Percentiles rank a stretch among this genome's conserved stretches.
Conservation (phyloP, 1,284 basidiomycete genomes). For the Phellopilus nigrolimitatus region DNA sequence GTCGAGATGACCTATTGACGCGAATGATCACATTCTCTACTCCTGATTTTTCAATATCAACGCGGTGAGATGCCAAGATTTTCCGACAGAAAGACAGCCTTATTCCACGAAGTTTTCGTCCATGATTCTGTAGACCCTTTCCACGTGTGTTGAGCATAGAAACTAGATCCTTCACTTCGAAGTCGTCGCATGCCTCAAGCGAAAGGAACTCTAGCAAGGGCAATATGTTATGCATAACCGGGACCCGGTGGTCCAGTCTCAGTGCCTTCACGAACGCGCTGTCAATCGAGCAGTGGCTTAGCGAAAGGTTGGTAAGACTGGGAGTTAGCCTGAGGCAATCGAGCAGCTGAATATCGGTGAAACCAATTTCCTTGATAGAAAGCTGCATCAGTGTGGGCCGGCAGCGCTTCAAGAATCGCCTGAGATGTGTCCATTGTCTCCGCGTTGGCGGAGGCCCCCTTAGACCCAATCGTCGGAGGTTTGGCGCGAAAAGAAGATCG, state of each 20-base stretch:
- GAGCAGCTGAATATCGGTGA: conserved; percentile 19
- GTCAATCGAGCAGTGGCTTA: conserved; percentile 20
- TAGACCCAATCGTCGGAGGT: conserved; percentile 16
- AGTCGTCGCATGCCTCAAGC: conserved; percentile 20
- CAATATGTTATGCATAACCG: conserved; percentile 9
- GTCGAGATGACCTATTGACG: not conserved
- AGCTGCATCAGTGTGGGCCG: conserved; percentile 17
- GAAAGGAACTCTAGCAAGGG: conserved; percentile 20
- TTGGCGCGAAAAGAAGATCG: conserved; percentile 14
- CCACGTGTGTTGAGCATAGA: conserved; percentile 16
- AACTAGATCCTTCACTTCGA: conserved; percentile 16
- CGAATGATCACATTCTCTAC: conserved; percentile 20
- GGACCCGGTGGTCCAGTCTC: conserved; percentile 5
- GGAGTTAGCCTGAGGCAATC: conserved; percentile 18
- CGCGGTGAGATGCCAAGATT: conserved; percentile 14
- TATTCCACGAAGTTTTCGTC: conserved; percentile 15
- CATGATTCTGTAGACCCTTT: not conserved
- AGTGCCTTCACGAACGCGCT: conserved; percentile 15
- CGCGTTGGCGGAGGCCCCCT: conserved; percentile 18
- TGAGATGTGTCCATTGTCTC: conserved; percentile 18
- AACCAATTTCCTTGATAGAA: conserved; percentile 20
- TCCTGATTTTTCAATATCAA: conserved; percentile 16
- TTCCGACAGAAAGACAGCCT: conserved; percentile 17
- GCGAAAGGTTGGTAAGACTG: conserved; percentile 19
- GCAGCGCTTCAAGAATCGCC: conserved; percentile 16